Percentiles rank a stretch among this genome's conserved stretches.
These are phyloP conservation scores for Penicillium oxalicum DNA, from an alignment of 2,329 filamentous ascomycete species.

Conservation along the genomic window DNA sequence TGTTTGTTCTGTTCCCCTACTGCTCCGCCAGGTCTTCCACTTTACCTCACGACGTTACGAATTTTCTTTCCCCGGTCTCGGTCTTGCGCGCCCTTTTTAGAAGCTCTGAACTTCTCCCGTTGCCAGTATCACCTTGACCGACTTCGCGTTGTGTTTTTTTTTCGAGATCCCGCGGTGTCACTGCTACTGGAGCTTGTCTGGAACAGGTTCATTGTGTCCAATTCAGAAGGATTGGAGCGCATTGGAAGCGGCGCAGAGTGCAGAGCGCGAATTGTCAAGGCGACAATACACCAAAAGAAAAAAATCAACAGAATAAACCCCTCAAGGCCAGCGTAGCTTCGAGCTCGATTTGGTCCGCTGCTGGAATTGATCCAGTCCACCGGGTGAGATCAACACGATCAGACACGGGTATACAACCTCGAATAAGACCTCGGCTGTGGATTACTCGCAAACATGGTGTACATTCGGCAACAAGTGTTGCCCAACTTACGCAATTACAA, in stretches of 20 bases:
- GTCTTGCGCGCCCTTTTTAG: not conserved
- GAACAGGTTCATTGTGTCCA: not conserved
- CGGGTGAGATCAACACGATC: too few species aligned
- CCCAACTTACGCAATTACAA: conserved; percentile 89
- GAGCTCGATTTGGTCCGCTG: too few species aligned
- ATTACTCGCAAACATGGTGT: conserved; percentile 62
- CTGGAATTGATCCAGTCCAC: too few species aligned
- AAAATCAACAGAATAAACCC: too few species aligned
- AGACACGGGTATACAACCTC: too few species aligned
- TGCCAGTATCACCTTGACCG: not conserved
- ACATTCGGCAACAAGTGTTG: conserved; percentile 87
- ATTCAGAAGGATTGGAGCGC: conserved; percentile 1
- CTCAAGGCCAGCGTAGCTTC: too few species aligned
- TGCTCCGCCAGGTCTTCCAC: not conserved
- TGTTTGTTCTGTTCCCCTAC: not conserved
- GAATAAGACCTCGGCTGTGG: too few species aligned
- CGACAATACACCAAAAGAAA: not conserved
- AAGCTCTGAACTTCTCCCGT: not conserved
- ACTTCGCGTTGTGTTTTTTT: not conserved
- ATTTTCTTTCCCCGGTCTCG: not conserved
- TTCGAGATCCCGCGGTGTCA: not conserved
- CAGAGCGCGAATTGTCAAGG: not conserved
- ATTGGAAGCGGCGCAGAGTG: not conserved
- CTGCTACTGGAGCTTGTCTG: conserved; percentile 2
- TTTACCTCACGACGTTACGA: conserved; percentile 1